phyloP scores from a whole-genome alignment of 345 rosid genomes.

The Angophora floribunda region DNA sequence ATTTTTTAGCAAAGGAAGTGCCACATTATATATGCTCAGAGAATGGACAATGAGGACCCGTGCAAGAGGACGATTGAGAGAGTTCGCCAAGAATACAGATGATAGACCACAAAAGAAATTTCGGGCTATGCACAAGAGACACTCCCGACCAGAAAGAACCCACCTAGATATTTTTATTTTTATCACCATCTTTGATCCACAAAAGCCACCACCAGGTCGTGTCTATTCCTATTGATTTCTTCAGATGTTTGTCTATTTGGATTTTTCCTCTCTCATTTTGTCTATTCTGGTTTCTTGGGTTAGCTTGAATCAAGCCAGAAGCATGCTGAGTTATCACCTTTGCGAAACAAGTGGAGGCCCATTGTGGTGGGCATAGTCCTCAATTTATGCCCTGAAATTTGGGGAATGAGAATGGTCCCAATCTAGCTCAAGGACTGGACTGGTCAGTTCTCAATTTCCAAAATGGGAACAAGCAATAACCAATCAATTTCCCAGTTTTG shows the following conservation, averaged over 20 bases:
- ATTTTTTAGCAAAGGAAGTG: background rate
- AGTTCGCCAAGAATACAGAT: background rate
- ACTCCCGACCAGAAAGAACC: background rate
- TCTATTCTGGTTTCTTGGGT: background rate
- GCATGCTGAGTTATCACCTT: background rate
- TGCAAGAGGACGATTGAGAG: background rate
- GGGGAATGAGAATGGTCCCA: background rate
- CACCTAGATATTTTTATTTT: background rate
- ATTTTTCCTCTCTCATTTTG: background rate
- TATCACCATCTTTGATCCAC: background rate
- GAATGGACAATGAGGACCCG: background rate
- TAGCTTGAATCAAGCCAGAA: background rate
- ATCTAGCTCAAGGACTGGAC: background rate
- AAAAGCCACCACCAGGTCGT: background rate
- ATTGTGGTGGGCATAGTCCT: too few relatives aligned
- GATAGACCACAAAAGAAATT: background rate
- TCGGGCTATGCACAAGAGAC: background rate
- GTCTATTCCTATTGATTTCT: background rate
- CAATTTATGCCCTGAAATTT: too few relatives aligned
- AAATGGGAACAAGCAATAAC: background rate
- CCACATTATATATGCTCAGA: background rate
- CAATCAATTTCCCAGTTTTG: accelerated
- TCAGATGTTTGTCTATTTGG: background rate
- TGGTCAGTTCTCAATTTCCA: too few relatives aligned
- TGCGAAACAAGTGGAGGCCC: too few relatives aligned